Evolutionary conservation across 2,329 filamentous ascomycete species (phyloP).

Genomic region (Cladophialophora chaetospira): DNA sequence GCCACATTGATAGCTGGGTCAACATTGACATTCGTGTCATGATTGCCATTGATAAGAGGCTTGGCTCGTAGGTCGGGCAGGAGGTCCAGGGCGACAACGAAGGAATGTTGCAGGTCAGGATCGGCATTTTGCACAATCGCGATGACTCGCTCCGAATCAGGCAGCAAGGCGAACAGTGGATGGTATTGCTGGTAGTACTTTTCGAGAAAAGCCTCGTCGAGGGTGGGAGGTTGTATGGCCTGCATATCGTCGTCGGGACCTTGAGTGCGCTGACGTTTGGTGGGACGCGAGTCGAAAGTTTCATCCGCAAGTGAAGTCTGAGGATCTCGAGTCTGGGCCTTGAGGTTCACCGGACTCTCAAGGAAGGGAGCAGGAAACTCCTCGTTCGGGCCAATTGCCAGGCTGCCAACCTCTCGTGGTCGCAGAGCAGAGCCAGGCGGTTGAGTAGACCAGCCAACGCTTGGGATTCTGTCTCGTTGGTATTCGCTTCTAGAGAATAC

Average conservation of each 20-base stretch:
- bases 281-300: slow-evolving; percentile 14
- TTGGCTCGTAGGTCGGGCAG: slow-evolving; percentile 3
- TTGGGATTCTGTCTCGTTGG: slow-evolving; percentile 28
- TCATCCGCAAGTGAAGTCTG: slow-evolving; percentile 16
- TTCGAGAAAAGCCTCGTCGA: slow-evolving; percentile 12
- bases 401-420: slow-evolving; percentile 25
- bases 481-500: slow-evolving; percentile 18
- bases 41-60: slow-evolving; percentile 16
- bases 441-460: slow-evolving; percentile 22
- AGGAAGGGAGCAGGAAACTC: slow-evolving; percentile 11
- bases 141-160: slow-evolving; percentile 19
- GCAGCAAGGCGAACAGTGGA: slow-evolving; percentile 29
- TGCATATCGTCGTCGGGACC: slow-evolving; percentile 3
- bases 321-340: slow-evolving; percentile 3
- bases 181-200: slow-evolving; percentile 30
- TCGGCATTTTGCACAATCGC: slow-evolving; percentile 7
- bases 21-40: not conserved
- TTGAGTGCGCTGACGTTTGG: slow-evolving; percentile 24
- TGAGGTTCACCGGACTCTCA: slow-evolving; percentile 11
- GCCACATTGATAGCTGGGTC: slow-evolving; percentile 4
- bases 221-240: not conserved
- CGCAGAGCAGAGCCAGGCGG: slow-evolving; percentile 3
- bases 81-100: slow-evolving; percentile 17
- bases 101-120: slow-evolving; percentile 15
- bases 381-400: slow-evolving; percentile 34